These are phyloP conservation scores for Aspergillus terreus DNA, from an alignment of 2,329 filamentous ascomycete genomes.

Conservation along the genomic window DNA sequence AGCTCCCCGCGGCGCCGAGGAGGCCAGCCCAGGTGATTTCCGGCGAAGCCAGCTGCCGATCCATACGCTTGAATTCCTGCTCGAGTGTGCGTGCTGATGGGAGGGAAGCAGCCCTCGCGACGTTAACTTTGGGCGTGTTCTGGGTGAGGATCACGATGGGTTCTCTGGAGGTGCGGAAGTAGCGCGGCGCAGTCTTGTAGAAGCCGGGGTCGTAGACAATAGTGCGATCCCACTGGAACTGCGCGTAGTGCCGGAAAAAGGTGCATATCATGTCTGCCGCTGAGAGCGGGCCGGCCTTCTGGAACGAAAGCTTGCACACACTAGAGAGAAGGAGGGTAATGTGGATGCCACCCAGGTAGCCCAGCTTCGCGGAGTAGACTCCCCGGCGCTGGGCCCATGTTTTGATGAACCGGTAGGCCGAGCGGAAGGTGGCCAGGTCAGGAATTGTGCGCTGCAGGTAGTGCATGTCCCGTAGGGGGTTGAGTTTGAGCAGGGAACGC, in stretches of 20 bases:
- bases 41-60: background rate
- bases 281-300: background rate
- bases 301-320: slow-evolving; percentile 3
- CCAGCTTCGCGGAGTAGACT: slow-evolving; percentile 7
- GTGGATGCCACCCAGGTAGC: slow-evolving; percentile 5
- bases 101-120: background rate
- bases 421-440: slow-evolving; percentile 2
- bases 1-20: background rate
- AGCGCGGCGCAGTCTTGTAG: slow-evolving; percentile 1
- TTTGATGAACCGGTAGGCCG: slow-evolving; percentile 6
- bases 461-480: slow-evolving; percentile 7
- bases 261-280: slow-evolving; percentile 2
- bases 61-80: background rate
- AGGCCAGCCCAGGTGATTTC: background rate
- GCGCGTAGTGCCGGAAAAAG: slow-evolving; percentile 3
- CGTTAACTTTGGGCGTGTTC: slow-evolving; percentile 6
- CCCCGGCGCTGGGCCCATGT: slow-evolving; percentile 4
- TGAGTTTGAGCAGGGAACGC: slow-evolving; percentile 8
- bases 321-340: slow-evolving; percentile 3
- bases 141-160: slow-evolving; percentile 5
- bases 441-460: slow-evolving; percentile 7
- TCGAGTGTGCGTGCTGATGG: background rate
- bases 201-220: slow-evolving; percentile 5
- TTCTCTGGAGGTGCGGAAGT: slow-evolving; percentile 6
- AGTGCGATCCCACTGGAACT: background rate